These are phyloP conservation scores for Schizosaccharomyces pombe DNA, from an alignment of 805 yeast genomes.

Conservation along the genomic window DNA sequence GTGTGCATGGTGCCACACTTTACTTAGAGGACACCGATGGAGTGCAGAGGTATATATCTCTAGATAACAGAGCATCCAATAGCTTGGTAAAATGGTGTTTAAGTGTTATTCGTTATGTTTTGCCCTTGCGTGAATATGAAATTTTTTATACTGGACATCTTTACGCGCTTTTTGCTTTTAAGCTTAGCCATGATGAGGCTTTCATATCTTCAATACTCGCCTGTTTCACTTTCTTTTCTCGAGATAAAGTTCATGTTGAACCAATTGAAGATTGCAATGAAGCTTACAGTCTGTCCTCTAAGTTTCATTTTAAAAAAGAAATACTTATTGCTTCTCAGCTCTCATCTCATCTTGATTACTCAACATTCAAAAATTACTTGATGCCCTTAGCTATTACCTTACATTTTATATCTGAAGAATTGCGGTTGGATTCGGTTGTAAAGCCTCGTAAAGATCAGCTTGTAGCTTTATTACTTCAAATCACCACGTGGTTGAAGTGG, in stretches of 20 bases:
- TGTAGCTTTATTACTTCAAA: not conserved
- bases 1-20: not conserved
- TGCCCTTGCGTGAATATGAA: not conserved
- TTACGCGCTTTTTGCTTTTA: not conserved
- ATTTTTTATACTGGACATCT: constrained; percentile 12
- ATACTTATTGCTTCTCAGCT: not conserved
- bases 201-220: not conserved
- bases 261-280: not conserved
- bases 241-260: not conserved
- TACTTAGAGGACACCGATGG: not conserved
- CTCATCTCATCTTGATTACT: not conserved
- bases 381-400: constrained; percentile 29
- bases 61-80: not conserved
- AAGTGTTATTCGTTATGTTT: not conserved
- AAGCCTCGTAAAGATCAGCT: constrained; percentile 11
- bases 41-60: not conserved
- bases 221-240: not conserved
- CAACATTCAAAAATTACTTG: not conserved
- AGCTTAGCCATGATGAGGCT: not conserved
- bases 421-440: constrained; percentile 25
- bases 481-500: constrained; percentile 16
- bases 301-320: not conserved
- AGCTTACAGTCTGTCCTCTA: not conserved
- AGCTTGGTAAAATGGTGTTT: not conserved
- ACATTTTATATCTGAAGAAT: constrained; percentile 61